These are phyloP conservation scores for Moesziomyces globuligerus DNA, from an alignment of 1,284 basidiomycete genomes.

Conservation along the genomic window DNA sequence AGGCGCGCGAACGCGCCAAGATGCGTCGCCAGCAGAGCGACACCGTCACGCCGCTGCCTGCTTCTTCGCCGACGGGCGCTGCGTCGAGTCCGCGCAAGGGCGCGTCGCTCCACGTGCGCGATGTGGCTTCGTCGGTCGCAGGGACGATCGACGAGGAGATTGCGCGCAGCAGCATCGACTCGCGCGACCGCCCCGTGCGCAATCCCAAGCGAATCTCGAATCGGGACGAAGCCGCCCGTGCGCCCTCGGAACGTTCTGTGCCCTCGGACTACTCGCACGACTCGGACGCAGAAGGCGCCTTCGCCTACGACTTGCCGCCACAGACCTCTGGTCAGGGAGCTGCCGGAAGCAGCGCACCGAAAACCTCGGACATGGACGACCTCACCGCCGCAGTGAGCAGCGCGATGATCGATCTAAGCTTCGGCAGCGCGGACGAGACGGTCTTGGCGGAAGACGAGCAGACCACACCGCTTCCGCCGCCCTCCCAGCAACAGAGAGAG, in stretches of 20 bases:
- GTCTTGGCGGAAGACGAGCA: slow-evolving; percentile 28
- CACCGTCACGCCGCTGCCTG: slow-evolving; percentile 2
- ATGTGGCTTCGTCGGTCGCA: slow-evolving; percentile 23
- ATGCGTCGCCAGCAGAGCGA: slow-evolving; percentile 41
- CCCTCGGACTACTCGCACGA: slow-evolving; percentile 51
- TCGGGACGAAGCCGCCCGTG: slow-evolving; percentile 8
- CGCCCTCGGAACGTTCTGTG: slow-evolving; percentile 30
- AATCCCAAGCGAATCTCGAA: slow-evolving; percentile 37
- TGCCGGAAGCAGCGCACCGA: neutral
- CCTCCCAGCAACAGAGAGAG: slow-evolving; percentile 6
- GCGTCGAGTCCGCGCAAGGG: slow-evolving; percentile 15
- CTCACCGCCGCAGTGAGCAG: slow-evolving; percentile 53
- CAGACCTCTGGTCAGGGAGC: neutral
- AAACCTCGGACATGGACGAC: slow-evolving; percentile 42
- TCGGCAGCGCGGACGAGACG: slow-evolving; percentile 41
- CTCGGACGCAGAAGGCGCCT: slow-evolving; percentile 27
- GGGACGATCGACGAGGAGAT: slow-evolving; percentile 10
- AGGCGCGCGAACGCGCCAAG: slow-evolving; percentile 45
- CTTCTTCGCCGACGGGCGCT: neutral
- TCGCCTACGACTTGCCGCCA: slow-evolving; percentile 12
- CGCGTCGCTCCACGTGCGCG: slow-evolving; percentile 22
- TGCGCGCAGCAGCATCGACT: slow-evolving; percentile 31
- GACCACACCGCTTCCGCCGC: slow-evolving; percentile 27
- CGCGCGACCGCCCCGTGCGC: slow-evolving; percentile 30
- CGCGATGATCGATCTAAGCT: slow-evolving; percentile 59